Conservation (phyloP, 2,329 filamentous ascomycete genomes). For the Sclerotinia glacialis region DNA sequence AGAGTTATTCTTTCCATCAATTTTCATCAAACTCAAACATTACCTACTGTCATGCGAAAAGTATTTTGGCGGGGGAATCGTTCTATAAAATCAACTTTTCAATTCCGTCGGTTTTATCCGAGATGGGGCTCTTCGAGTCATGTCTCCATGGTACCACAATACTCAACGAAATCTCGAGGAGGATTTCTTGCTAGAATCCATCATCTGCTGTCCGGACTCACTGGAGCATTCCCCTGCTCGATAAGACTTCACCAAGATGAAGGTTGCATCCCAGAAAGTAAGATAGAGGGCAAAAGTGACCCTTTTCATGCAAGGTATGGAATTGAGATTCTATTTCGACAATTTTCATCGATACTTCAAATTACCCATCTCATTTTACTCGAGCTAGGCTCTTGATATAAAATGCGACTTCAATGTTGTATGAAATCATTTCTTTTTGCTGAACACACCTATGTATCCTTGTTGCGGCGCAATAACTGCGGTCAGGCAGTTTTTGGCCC, state of each 20-base stretch:
- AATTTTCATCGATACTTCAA: not conserved
- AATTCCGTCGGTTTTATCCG: not conserved
- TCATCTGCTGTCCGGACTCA: no score
- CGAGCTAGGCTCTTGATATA: not conserved
- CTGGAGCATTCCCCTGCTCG: not conserved
- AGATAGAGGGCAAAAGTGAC: not conserved
- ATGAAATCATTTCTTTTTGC: not conserved
- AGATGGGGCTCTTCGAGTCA: not conserved
- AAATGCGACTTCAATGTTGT: not conserved
- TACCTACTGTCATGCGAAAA: not conserved
- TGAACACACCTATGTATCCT: not conserved
- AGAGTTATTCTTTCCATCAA: not conserved
- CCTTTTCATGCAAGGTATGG: not conserved
- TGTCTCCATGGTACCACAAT: no score
- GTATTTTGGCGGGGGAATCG: not conserved
- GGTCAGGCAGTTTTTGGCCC: not conserved
- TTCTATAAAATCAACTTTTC: not conserved
- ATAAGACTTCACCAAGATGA: not conserved
- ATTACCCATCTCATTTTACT: not conserved
- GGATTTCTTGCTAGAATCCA: not conserved
- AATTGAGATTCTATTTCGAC: not conserved
- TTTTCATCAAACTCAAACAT: not conserved
- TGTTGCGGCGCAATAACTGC: not conserved
- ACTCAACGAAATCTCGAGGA: not conserved
- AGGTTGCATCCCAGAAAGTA: not conserved